These are phyloP conservation scores for Cladophialophora bantiana DNA, from an alignment of 2,329 filamentous ascomycete genomes.

Conservation along the genomic window DNA sequence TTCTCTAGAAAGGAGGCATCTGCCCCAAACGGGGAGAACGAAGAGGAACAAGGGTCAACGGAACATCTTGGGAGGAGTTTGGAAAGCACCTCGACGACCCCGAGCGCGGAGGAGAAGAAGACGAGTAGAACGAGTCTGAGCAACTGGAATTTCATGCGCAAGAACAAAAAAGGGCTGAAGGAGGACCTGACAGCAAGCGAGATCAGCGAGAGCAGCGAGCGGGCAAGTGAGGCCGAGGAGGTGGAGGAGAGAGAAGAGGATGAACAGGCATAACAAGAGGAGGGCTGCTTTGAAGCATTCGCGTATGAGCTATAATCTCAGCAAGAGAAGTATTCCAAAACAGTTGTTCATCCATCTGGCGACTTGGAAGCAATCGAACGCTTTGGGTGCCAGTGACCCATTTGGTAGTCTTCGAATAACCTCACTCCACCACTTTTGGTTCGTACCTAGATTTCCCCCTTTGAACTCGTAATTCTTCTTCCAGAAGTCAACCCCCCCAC, in stretches of 20 bases:
- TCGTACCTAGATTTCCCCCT: neutral
- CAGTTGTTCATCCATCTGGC: neutral
- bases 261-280: conserved; percentile 42
- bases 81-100: conserved; percentile 38
- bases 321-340: neutral
- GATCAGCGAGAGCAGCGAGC: conserved; percentile 52
- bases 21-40: conserved; percentile 50
- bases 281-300: neutral
- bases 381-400: neutral
- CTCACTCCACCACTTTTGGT: neutral
- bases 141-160: conserved; percentile 55
- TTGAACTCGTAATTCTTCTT: neutral
- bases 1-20: conserved; percentile 56
- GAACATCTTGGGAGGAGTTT: conserved; percentile 41
- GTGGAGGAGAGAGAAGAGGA: conserved; percentile 50
- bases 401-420: neutral
- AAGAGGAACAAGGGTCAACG: conserved; percentile 51
- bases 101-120: conserved; percentile 50
- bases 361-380: neutral
- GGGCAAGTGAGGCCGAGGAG: conserved; percentile 48
- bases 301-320: neutral
- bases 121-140: conserved; percentile 53
- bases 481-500: neutral
- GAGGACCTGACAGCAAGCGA: conserved; percentile 41
- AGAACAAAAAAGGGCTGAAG: conserved; percentile 42